phyloP scores from a whole-genome alignment of 331 rosid species.

The Ulmus americana region DNA sequence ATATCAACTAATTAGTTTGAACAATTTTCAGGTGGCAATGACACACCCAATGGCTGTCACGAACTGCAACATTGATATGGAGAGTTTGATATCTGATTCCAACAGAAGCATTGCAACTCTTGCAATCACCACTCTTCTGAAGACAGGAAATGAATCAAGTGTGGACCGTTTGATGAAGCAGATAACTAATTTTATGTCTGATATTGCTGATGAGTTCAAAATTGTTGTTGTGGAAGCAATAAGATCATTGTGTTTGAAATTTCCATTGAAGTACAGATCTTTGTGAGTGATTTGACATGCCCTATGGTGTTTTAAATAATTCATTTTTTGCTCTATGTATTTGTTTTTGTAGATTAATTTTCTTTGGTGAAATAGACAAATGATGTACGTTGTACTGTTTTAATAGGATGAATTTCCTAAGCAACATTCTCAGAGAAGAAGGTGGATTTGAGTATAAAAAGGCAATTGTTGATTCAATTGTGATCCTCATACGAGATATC shows the following conservation, averaged over 20 bases:
- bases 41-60: conserved; percentile 98
- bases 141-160: conserved; percentile 97
- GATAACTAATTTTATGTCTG: conserved; percentile 95
- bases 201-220: conserved; percentile 97
- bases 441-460: conserved; percentile 98
- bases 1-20: conserved; percentile 10
- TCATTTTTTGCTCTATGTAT: background rate
- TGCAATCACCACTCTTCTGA: conserved; percentile 94
- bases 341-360: conserved; percentile 2
- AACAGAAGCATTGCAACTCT: conserved; percentile 99
- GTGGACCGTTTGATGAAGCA: conserved; percentile 99
- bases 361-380: conserved; percentile 9
- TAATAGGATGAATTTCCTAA: conserved; percentile 92
- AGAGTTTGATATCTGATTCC: conserved; percentile 91
- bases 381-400: conserved; percentile 4
- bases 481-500: conserved; percentile 91
- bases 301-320: conserved; percentile 1
- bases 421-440: conserved; percentile 97
- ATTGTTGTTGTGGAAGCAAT: conserved; percentile 98
- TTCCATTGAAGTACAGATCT: conserved; percentile 91
- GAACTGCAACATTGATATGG: conserved; percentile 97
- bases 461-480: conserved; percentile 96
- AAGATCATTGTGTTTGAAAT: conserved; percentile 88
- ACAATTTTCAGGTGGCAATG: conserved; percentile 88
- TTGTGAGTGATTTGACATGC: conserved; percentile 54